Evolutionary conservation across 2,329 filamentous ascomycete species (phyloP).

Genomic region (Aphanoascus verrucosus): DNA sequence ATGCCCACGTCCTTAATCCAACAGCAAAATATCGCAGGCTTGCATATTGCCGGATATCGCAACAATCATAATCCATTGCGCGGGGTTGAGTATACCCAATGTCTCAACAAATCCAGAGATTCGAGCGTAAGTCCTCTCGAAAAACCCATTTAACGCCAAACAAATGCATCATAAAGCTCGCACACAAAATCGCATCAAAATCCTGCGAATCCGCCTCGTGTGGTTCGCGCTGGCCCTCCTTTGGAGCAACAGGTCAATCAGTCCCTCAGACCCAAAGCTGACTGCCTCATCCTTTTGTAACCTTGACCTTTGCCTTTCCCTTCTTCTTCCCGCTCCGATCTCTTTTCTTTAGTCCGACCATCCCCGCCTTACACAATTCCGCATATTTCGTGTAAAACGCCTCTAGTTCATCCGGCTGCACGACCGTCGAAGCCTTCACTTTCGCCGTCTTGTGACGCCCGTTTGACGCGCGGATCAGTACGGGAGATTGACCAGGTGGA

Average conservation of each 20-base stretch:
- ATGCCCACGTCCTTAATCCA: background rate
- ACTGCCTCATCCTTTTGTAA: slow-evolving; percentile 24
- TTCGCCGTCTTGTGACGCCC: slow-evolving; percentile 57
- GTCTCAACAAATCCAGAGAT: background rate
- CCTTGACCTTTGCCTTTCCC: slow-evolving; percentile 67
- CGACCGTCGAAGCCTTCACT: slow-evolving; percentile 72
- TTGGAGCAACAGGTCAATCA: background rate
- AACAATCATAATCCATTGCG: background rate
- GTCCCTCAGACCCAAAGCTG: background rate
- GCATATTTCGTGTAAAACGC: slow-evolving; percentile 76
- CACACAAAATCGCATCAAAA: background rate
- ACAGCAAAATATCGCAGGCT: background rate
- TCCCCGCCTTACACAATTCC: slow-evolving; percentile 79
- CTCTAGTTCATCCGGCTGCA: slow-evolving; percentile 64
- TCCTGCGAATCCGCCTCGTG: background rate
- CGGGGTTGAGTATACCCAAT: background rate
- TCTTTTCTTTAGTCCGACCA: slow-evolving; percentile 82
- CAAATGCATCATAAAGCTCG: slow-evolving; percentile 3
- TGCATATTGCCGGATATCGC: background rate
- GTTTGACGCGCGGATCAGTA: slow-evolving; percentile 77
- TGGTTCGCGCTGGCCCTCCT: background rate
- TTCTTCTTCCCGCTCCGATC: slow-evolving; percentile 77
- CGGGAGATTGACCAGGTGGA: slow-evolving; percentile 50
- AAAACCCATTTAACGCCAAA: slow-evolving; percentile 9
- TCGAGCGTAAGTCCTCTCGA: background rate